Base-by-base conservation (phyloP, 2,329 filamentous ascomycete genomes). In the Paecilomyces fulvus region DNA sequence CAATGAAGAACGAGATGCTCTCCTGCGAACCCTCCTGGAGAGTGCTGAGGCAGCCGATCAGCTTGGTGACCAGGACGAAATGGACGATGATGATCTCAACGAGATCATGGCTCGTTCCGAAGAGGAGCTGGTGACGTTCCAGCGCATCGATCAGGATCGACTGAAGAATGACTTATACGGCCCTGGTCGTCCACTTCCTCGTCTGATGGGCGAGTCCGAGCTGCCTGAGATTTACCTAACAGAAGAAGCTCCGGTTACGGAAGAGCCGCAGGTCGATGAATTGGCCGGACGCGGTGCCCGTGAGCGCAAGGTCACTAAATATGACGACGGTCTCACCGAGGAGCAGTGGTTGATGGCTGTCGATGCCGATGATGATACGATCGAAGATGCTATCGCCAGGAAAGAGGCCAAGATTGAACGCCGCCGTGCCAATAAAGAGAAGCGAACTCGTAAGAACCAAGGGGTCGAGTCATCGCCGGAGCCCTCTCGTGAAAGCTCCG, bases 341-440 rank as follows among this genome's bases (percentile, higher is more conserved):
- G 94, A 99, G 77, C 95, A 99, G 73, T 99, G 94, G 94, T 83
- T 97, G 53, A 92, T 96, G 79, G 94, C 94, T 55, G 92, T 99
- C 30, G 94, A 99, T 70, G 92, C 95, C 59, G 92, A 96, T 53
- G 94, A 99, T 1, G 94, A 99, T 69, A 87, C 85, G 0, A 91
- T 96, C 30, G 94, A 97, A 70, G 92, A 90, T 55, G 94, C 94
- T 1, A 92, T 95, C 37, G 89, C 89, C 33, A 86, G 94, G 46
- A 97, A 96, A 67, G 86, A 91, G 69, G 90, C 90, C 3, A 85
- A 89, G 54, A 90, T 91, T 62, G 89, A 90, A 59, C 89, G 86
- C 70, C 86, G 92, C 33, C 85, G 88, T 53, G 76, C 78, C 8
- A 96, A 96, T 67, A 88, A 89, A 67, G 73, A 87, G 14, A 88